A percentile compares a stretch with the other conserved stretches of the same genome.
Evolutionary conservation across 257 asterid genomes (phyloP).

Genomic region (Cruciata laevipes): DNA sequence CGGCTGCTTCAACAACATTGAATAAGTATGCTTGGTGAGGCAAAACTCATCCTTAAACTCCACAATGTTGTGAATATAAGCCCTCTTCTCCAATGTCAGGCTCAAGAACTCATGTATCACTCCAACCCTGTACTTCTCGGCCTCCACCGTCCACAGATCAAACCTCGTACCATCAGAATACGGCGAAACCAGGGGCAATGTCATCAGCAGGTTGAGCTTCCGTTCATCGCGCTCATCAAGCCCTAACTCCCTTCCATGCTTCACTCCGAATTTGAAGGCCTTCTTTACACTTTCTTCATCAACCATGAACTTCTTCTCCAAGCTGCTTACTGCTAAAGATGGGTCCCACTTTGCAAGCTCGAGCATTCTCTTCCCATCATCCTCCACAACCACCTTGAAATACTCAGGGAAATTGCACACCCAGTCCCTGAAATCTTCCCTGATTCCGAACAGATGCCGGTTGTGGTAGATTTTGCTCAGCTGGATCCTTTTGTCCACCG

Average conservation of each 20-base stretch:
- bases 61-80: conserved; percentile 84
- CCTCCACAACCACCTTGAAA: conserved; percentile 49
- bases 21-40: conserved; percentile 76
- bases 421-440: conserved; percentile 80
- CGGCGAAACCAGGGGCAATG: conserved; percentile 89
- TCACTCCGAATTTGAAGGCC: conserved; percentile 66
- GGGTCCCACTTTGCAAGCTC: conserved; percentile 80
- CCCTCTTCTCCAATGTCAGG: conserved; percentile 94
- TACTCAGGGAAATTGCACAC: conserved; percentile 50
- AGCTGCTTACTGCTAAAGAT: conserved; percentile 57
- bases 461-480: conserved; percentile 76
- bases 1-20: conserved; percentile 81
- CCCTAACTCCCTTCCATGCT: conserved; percentile 63
- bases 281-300: conserved; percentile 78
- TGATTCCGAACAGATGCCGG: conserved; percentile 67
- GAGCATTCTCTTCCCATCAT: conserved; percentile 60
- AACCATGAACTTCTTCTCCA: conserved; percentile 62
- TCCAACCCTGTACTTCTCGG: conserved; percentile 87
- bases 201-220: conserved; percentile 71
- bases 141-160: conserved; percentile 87
- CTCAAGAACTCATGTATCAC: conserved; percentile 83
- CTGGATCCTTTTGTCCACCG: conserved; percentile 49
- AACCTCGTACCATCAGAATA: conserved; percentile 73
- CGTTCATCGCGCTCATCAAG: conserved; percentile 63
- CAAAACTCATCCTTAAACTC: conserved; percentile 90